A percentile compares a stretch with the other conserved stretches of the same genome.
phyloP scores from a whole-genome alignment of 2,329 filamentous ascomycete species.

The Capronia coronata region DNA sequence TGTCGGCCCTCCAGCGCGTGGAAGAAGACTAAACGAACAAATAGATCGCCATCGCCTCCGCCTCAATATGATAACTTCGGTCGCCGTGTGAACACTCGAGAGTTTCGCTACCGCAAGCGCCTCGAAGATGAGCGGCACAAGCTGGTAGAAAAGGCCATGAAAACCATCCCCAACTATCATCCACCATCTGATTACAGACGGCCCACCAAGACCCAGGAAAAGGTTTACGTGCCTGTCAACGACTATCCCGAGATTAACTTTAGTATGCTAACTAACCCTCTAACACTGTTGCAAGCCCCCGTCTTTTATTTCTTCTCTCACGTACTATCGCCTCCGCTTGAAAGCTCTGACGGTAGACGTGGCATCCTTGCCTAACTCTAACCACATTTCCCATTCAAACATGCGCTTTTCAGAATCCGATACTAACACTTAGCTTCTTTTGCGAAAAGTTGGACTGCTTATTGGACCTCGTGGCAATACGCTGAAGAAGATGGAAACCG shows the following conservation, averaged over 20 bases:
- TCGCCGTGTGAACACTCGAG: slow-evolving; percentile 97
- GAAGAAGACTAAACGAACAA: slow-evolving; percentile 21
- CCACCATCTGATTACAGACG: slow-evolving; percentile 97
- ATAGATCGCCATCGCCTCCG: slow-evolving; percentile 85
- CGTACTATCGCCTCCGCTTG: slow-evolving; percentile 21
- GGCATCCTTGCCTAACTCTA: slow-evolving; percentile 35
- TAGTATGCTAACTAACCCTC: slow-evolving; percentile 99
- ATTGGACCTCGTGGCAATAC: slow-evolving; percentile 99
- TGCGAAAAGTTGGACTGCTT: slow-evolving; percentile 95
- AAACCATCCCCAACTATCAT: slow-evolving; percentile 98
- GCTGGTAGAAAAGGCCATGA: slow-evolving; percentile 97
- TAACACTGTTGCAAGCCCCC: slow-evolving; percentile 61
- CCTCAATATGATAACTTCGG: slow-evolving; percentile 99
- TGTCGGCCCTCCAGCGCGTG: slow-evolving; percentile 8
- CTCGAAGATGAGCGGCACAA: slow-evolving; percentile 99
- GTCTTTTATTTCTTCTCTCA: slow-evolving; percentile 41
- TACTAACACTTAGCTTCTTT: slow-evolving; percentile 87
- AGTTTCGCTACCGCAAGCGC: slow-evolving; percentile 95
- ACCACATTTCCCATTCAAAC: slow-evolving; percentile 27
- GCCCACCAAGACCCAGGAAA: slow-evolving; percentile 99
- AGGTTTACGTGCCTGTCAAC: slow-evolving; percentile 99
- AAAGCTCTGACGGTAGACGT: slow-evolving; percentile 18
- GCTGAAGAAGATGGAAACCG: slow-evolving; percentile 97
- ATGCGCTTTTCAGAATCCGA: slow-evolving; percentile 34
- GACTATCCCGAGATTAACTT: slow-evolving; percentile 99